Percentiles rank a stretch among this genome's conserved stretches.
Evolutionary conservation across 495 filamentous ascomycete genomes (phyloP).

Genomic region (Hypoxylon fuscum): DNA sequence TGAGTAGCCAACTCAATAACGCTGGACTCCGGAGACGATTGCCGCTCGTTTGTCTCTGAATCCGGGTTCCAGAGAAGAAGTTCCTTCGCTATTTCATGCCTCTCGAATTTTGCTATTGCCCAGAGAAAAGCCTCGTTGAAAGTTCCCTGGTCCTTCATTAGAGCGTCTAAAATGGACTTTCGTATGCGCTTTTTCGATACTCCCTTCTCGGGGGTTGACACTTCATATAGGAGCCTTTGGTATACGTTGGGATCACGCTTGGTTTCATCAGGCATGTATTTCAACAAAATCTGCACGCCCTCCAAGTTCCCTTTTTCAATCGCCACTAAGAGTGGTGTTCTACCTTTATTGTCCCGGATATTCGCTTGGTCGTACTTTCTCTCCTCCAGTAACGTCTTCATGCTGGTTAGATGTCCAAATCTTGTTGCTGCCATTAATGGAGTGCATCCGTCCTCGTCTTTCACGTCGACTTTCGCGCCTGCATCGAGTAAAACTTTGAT

Average conservation of each 20-base stretch:
- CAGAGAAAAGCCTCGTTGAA: constrained; percentile 13
- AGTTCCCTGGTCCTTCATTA: not conserved
- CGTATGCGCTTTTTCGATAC: no score
- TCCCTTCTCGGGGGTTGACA: not conserved
- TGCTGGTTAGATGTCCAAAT: not conserved
- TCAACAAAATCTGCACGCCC: not conserved
- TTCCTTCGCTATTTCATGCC: constrained; percentile 9
- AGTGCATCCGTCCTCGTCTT: constrained; percentile 4
- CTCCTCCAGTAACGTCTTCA: not conserved
- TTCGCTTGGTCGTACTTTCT: not conserved
- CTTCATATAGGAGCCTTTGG: constrained; percentile 6
- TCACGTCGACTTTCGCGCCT: not conserved
- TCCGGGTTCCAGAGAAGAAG: constrained; percentile 2
- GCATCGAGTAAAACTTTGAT: not conserved
- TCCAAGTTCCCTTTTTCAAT: constrained; percentile 1
- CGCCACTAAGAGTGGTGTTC: constrained; percentile 7
- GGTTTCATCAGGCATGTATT: not conserved
- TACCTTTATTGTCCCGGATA: constrained; percentile 1
- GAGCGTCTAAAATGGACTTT: not conserved
- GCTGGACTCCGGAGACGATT: not conserved
- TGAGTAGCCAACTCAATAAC: constrained; percentile 15
- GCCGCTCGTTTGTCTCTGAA: no score
- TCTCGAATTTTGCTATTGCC: constrained; percentile 12
- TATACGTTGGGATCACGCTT: constrained; percentile 9
- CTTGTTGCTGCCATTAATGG: constrained; percentile 14